Base-by-base conservation (phyloP, 1,139 yeast species). In the Lodderomyces theae region DNA sequence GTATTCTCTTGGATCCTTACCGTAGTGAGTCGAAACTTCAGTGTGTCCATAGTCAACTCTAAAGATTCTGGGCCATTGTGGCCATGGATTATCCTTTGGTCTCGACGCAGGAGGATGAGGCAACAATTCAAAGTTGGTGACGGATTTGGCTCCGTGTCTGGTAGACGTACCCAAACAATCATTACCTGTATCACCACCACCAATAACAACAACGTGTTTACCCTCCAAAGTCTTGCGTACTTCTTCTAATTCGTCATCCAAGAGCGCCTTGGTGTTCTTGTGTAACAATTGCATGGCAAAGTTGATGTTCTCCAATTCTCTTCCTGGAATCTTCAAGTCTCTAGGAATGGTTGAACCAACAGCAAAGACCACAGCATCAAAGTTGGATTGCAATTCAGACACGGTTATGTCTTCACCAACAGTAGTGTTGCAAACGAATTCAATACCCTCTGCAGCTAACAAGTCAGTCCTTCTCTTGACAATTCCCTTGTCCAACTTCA, bases 141-240 rank as follows among this genome's bases (percentile, higher is more conserved):
- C 96, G n/a, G 95, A 85, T 62, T 86, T 82, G 50, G 97, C 97
- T 31, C 96, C 97, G 61, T 92, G 97, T 69, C 98, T 85, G 34
- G 95, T 92, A 23, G 97, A 81, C 30, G 98, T 92, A 68, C 97
- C 98, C 60, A 92, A 79, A 78, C 97, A 92, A 74, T 92, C 98
- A 61, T 92, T 92, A 79, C 98, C 98, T 34, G 98, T 92, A 65
- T 92, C 98, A 79, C 98, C 98, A 72, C 98, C 98, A 58, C 98
- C 98, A 72, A 92, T 90, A 44, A 92, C 97, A 58, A 92, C 82
- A 44, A 92, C 97, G 51, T 86, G 74, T 74, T 90, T 92, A 52
- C 95, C 97, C 49, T 76, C 80, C 47, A 92, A 68, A 48, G 79
- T 75, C 51, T 76, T 69, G 52, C 85, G 80, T 44, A 90, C 83